Evolutionary conservation across 768 basidiomycete genomes (phyloP), one percentile per base, ranked within the genome.

Genomic region (Lactifluus piperatus): DNA sequence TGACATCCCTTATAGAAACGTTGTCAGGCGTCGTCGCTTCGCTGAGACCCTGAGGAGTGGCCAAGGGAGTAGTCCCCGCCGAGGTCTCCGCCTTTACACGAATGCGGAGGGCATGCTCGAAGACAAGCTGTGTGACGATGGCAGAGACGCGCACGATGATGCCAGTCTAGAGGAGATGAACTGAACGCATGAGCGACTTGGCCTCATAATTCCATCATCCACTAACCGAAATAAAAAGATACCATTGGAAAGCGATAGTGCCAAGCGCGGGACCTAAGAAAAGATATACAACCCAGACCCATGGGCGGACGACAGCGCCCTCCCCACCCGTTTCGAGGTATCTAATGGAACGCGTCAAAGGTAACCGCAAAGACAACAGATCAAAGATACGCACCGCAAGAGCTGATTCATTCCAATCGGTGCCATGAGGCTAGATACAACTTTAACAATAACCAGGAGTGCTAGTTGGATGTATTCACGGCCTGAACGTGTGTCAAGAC

Each of bases 281-380:
- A 13, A 84, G 71, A 66, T 72, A 71, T 0, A 70, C 32, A 14
- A 88, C 78, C 86, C 86, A 89, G 7, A 88, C 78, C 81, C 86
- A 87, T 1, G 87, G 87, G 36, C 77, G 77, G 30, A 85, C 69
- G 7, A 70, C 64, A 0, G 83, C 75, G 24, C 69, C 75, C 57
- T 76, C 65, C 3, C 81, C 82, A 13, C 73, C 70, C 3, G 68
- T 76, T 70, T 87, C 85, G 18, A 89, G 70, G 65, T 87, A 83
- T 37, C 79, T 83, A 54, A n/a, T 16, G 16, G 5, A 13, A 34
- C 10, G 34, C 0, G 29, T 49, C 34, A 32, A 57, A 10, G 11
- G n/a, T n/a, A 29, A 10, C 5, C 5, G 16, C 14, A 3, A 18
- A 32, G 41, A 9, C 4, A 16, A 29, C 20, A 22, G 5, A 49